These are phyloP conservation scores for Botrytis squamosa DNA, from an alignment of 2,329 filamentous ascomycete genomes.

Conservation along the genomic window DNA sequence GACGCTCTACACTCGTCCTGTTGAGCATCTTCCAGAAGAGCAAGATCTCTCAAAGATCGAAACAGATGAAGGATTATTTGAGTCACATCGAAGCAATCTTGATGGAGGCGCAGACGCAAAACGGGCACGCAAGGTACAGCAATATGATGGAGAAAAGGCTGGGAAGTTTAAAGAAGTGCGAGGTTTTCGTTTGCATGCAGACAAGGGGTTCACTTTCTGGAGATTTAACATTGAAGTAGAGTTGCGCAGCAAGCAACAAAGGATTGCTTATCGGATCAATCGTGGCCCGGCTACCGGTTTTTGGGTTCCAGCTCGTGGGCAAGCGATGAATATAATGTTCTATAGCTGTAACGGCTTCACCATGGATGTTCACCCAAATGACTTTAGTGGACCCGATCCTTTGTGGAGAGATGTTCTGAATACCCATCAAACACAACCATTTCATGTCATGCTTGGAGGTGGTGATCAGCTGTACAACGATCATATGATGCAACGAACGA, in stretches of 20 bases:
- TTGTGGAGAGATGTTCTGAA: slow-evolving; percentile 97
- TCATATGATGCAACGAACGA: slow-evolving; percentile 70
- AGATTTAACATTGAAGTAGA: slow-evolving; percentile 94
- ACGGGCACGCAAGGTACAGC: slow-evolving; percentile 53
- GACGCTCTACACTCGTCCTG: slow-evolving; percentile 82
- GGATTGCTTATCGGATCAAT: slow-evolving; percentile 95
- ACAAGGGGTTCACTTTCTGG: slow-evolving; percentile 93
- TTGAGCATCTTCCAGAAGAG: slow-evolving; percentile 79
- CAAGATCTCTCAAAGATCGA: slow-evolving; percentile 78
- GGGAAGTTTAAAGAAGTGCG: slow-evolving; percentile 81
- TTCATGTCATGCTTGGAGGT: slow-evolving; percentile 97
- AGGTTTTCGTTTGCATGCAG: slow-evolving; percentile 78
- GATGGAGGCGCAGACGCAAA: slow-evolving; percentile 49
- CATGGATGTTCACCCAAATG: slow-evolving; percentile 70
- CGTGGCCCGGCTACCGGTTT: slow-evolving; percentile 84
- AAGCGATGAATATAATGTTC: slow-evolving; percentile 99
- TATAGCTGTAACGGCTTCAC: slow-evolving; percentile 98
- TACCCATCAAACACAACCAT: slow-evolving; percentile 83
- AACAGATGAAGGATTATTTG: slow-evolving; percentile 79
- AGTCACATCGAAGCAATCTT: slow-evolving; percentile 57
- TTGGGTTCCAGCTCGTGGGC: slow-evolving; percentile 82
- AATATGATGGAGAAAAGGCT: slow-evolving; percentile 74
- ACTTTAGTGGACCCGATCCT: slow-evolving; percentile 88
- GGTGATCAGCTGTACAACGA: slow-evolving; percentile 98
- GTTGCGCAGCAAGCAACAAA: slow-evolving; percentile 71